Evolutionary conservation across 768 basidiomycete genomes (phyloP).

Genomic region (Phanerochaete carnosa): DNA sequence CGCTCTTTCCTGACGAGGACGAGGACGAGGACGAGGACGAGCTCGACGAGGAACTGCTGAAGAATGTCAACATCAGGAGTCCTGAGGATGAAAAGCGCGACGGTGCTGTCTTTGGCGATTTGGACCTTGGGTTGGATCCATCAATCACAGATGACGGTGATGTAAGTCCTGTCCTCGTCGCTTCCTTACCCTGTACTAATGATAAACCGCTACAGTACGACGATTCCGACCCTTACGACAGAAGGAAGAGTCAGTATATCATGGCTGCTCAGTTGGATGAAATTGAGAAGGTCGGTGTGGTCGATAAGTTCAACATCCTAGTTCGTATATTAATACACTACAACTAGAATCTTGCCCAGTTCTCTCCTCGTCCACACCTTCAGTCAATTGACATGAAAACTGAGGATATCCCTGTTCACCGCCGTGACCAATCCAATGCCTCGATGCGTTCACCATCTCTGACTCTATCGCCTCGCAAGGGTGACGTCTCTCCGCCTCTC

Average conservation of each 20-base stretch:
- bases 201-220: constrained; percentile 53
- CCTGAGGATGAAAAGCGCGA: constrained; percentile 42
- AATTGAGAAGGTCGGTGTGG: constrained; percentile 59
- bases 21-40: constrained; percentile 13
- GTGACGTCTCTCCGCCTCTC: constrained; percentile 2
- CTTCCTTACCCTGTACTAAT: neutral
- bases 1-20: constrained; percentile 6
- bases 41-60: constrained; percentile 16
- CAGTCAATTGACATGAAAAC: constrained; percentile 18
- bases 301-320: neutral
- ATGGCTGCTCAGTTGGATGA: constrained; percentile 77
- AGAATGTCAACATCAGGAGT: constrained; percentile 24
- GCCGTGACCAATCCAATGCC: constrained; percentile 2
- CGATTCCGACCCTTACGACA: constrained; percentile 69
- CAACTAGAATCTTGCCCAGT: constrained; percentile 21
- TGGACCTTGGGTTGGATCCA: constrained; percentile 41
- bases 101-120: constrained; percentile 43
- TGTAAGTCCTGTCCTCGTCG: constrained; percentile 14
- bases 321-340: neutral
- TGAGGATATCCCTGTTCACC: constrained; percentile 15
- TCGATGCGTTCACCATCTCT: constrained; percentile 7
- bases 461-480: neutral
- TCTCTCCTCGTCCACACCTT: constrained; percentile 22
- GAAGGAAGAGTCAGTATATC: constrained; percentile 68
- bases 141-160: constrained; percentile 41